These are phyloP conservation scores for Pseudogymnoascus destructans DNA, from an alignment of 2,329 filamentous ascomycete species.

Conservation along the genomic window DNA sequence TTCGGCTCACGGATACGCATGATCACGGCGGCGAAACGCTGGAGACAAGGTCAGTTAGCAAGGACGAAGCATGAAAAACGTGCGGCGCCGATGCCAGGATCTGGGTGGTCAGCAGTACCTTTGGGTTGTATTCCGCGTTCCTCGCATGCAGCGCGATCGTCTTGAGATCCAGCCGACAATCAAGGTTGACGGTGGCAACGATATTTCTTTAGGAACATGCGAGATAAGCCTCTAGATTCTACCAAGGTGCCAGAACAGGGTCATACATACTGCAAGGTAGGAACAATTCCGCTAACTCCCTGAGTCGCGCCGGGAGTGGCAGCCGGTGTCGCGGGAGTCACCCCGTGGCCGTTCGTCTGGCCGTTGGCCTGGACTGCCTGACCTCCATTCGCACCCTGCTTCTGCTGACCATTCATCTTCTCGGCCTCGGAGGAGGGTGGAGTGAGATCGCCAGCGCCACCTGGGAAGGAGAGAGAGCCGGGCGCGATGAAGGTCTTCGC, in stretches of 20 bases:
- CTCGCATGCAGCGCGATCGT: slow-evolving; percentile 95
- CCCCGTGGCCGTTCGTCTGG: slow-evolving; percentile 51
- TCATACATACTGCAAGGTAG: slow-evolving; percentile 90
- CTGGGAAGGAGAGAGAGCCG: slow-evolving; percentile 83
- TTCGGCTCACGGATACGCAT: slow-evolving; percentile 99
- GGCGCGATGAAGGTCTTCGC: slow-evolving; percentile 92
- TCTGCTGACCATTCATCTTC: slow-evolving; percentile 38
- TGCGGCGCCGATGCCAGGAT: slow-evolving; percentile 29
- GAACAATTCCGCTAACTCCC: slow-evolving; percentile 78
- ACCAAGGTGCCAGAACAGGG: slow-evolving; percentile 26
- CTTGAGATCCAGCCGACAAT: slow-evolving; percentile 95
- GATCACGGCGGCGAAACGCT: slow-evolving; percentile 98
- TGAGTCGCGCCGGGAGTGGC: slow-evolving; percentile 76
- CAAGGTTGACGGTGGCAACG: slow-evolving; percentile 95
- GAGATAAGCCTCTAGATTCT: slow-evolving; percentile 38
- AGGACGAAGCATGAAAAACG: slow-evolving; percentile 29
- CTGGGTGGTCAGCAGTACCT: slow-evolving; percentile 47
- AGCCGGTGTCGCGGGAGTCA: slow-evolving; percentile 80
- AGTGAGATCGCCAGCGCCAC: slow-evolving; percentile 69
- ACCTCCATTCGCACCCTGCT: slow-evolving; percentile 33
- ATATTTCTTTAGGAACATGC: slow-evolving; percentile 64
- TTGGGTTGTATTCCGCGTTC: slow-evolving; percentile 97
- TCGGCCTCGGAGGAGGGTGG: slow-evolving; percentile 64
- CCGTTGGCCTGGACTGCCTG: slow-evolving; percentile 32
- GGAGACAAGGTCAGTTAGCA: slow-evolving; percentile 26